Percentiles rank a stretch among this genome's conserved stretches.
Conservation (phyloP, 805 yeast genomes). For the Phaffomyces opuntiae region DNA sequence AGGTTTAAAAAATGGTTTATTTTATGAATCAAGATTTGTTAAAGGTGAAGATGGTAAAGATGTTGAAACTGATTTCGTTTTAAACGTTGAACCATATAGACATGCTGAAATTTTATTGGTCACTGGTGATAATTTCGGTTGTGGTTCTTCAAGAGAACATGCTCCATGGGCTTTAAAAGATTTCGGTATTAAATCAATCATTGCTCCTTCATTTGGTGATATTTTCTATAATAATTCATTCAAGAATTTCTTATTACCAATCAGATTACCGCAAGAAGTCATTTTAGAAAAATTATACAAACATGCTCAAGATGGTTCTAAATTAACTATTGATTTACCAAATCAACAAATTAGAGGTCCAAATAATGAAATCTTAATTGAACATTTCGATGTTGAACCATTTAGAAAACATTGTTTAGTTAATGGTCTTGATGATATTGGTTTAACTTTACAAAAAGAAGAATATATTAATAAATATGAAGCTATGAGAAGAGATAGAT, state of each 20-base stretch:
- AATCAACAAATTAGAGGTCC: conserved; percentile 69
- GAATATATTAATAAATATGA: conserved; percentile 69
- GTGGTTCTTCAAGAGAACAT: conserved; percentile 98
- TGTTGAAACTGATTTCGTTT: conserved; percentile 79
- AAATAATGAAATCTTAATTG: conserved; percentile 68
- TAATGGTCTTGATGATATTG: conserved; percentile 95
- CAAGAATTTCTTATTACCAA: conserved; percentile 92
- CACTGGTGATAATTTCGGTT: conserved; percentile 96
- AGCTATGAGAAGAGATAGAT: conserved; percentile 64
- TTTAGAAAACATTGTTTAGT: conserved; percentile 93
- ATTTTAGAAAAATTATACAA: conserved; percentile 72
- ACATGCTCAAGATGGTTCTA: conserved; percentile 61
- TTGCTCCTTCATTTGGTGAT: conserved; percentile 98
- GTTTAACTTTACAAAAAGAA: conserved; percentile 89
- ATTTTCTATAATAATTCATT: conserved; percentile 96
- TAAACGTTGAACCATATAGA: conserved; percentile 80
- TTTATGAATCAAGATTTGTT: conserved; percentile 81
- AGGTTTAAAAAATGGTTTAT: conserved; percentile 81
- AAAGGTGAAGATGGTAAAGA: conserved; percentile 66
- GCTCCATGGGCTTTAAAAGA: conserved; percentile 99
- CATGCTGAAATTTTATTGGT: conserved; percentile 78
- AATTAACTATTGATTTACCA: conserved; percentile 77
- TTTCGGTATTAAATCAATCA: conserved; percentile 91
- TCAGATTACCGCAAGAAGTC: conserved; percentile 75
- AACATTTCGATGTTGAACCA: conserved; percentile 77